These are phyloP conservation scores for Arachis monticola DNA, from an alignment of 331 rosid genomes.

Conservation along the genomic window DNA sequence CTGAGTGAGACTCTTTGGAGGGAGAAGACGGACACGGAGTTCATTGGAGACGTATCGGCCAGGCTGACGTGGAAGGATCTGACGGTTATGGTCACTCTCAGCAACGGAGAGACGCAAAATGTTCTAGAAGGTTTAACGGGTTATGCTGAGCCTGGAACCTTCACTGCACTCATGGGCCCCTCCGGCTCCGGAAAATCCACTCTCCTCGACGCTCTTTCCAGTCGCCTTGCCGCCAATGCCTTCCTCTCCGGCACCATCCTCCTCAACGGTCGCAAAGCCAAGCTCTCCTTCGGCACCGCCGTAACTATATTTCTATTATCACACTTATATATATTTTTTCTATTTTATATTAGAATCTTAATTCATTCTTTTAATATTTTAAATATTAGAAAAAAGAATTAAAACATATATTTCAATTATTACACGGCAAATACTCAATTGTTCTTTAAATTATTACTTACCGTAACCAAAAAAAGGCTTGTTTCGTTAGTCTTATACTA, in stretches of 20 bases:
- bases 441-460: too few relatives aligned
- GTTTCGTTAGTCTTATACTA: too few relatives aligned
- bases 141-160: slow-evolving; percentile 90
- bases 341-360: too few relatives aligned
- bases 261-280: slow-evolving; percentile 90
- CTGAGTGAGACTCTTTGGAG: slow-evolving; percentile 96
- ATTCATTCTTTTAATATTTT: too few relatives aligned
- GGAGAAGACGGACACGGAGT: slow-evolving; percentile 61
- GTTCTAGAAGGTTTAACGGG: slow-evolving; percentile 83
- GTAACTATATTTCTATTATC: slow-evolving; percentile 48
- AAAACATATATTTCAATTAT: too few relatives aligned
- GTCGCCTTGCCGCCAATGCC: slow-evolving; percentile 89
- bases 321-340: too few relatives aligned
- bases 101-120: slow-evolving; percentile 83
- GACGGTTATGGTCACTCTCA: slow-evolving; percentile 82
- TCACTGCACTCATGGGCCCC: slow-evolving; percentile 97
- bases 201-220: slow-evolving; percentile 90
- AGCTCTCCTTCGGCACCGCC: slow-evolving; percentile 94
- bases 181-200: slow-evolving; percentile 98
- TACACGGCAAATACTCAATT: too few relatives aligned
- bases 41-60: slow-evolving; percentile 87
- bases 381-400: too few relatives aligned
- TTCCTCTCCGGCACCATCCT: slow-evolving; percentile 84
- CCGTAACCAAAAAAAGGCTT: too few relatives aligned
- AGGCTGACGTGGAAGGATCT: slow-evolving; percentile 97